Conservation (phyloP, 1,139 yeast species). For the Meyerozyma guilliermondii region DNA sequence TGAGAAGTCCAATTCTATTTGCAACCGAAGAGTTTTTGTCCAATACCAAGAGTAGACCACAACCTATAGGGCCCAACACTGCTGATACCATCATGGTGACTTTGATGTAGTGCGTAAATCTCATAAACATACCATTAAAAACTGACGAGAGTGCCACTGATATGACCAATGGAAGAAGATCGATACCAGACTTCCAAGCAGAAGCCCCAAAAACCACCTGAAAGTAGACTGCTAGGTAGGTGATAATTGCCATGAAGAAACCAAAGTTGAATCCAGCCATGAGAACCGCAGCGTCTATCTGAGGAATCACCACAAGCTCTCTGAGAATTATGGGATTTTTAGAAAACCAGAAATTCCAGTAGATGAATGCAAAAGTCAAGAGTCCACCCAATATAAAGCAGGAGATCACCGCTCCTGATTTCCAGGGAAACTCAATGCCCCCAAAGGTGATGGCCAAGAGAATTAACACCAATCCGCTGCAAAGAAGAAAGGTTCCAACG, state of each 20-base stretch:
- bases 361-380: conserved; percentile 29
- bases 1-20: conserved; percentile 46
- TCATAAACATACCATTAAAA: conserved; percentile 41
- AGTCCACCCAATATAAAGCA: conserved; percentile 55
- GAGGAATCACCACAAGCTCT: conserved; percentile 32
- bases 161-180: conserved; percentile 49
- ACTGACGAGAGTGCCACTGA: conserved; percentile 47
- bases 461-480: conserved; percentile 38
- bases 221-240: conserved; percentile 50
- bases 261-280: conserved; percentile 36
- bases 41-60: conserved; percentile 44
- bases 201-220: conserved; percentile 45
- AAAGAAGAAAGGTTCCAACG: conserved; percentile 38
- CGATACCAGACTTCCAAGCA: conserved; percentile 57
- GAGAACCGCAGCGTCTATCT: conserved; percentile 33
- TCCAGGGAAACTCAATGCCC: conserved; percentile 43
- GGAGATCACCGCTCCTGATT: conserved; percentile 50
- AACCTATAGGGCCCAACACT: conserved; percentile 43
- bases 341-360: conserved; percentile 46
- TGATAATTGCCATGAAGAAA: conserved; percentile 38
- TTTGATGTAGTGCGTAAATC: conserved; percentile 45
- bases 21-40: conserved; percentile 28
- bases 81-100: conserved; percentile 42
- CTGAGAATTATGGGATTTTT: conserved; percentile 43
- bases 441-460: conserved; percentile 52